Evolutionary conservation across 106 monocot genomes (phyloP).

Genomic region (Cymbidium sinense): DNA sequence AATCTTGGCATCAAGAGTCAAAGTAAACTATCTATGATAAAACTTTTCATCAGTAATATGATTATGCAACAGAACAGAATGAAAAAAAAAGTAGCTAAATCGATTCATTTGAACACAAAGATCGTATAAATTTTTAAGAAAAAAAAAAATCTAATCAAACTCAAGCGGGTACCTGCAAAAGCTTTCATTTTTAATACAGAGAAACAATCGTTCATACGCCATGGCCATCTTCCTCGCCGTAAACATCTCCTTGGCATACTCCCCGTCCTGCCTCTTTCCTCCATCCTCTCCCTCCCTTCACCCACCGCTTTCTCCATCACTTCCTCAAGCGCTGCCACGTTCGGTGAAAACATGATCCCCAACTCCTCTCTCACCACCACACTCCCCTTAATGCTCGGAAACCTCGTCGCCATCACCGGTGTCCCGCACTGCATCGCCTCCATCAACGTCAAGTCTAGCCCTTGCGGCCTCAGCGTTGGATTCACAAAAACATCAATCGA

Average conservation of each 20-base stretch:
- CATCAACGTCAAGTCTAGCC: conserved; percentile 88
- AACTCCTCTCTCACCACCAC: conserved; percentile 76
- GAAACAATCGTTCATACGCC: conserved; percentile 77
- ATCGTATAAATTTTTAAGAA: not conserved
- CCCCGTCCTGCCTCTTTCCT: conserved; percentile 50
- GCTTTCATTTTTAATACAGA: conserved; percentile 14
- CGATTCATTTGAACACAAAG: no score
- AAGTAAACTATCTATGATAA: no score
- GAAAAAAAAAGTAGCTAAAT: no score
- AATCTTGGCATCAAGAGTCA: no score
- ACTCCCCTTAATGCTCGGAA: conserved; percentile 86
- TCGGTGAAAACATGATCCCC: conserved; percentile 81
- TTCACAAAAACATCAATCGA: conserved; percentile 86
- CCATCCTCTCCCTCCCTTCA: conserved; percentile 49
- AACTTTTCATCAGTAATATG: no score
- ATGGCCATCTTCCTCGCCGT: conserved; percentile 79
- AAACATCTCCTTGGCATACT: conserved; percentile 71
- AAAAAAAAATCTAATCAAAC: conserved; percentile 8
- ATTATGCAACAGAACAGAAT: no score
- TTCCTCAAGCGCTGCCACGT: conserved; percentile 51
- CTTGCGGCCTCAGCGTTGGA: conserved; percentile 93
- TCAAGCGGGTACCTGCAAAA: conserved; percentile 15
- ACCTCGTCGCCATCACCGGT: conserved; percentile 76
- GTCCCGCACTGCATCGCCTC: conserved; percentile 98
- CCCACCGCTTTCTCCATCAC: conserved; percentile 51